Percentiles rank a stretch among this genome's conserved stretches.
Conservation (phyloP, 306 rosid species). For the Vigna hirtella region DNA sequence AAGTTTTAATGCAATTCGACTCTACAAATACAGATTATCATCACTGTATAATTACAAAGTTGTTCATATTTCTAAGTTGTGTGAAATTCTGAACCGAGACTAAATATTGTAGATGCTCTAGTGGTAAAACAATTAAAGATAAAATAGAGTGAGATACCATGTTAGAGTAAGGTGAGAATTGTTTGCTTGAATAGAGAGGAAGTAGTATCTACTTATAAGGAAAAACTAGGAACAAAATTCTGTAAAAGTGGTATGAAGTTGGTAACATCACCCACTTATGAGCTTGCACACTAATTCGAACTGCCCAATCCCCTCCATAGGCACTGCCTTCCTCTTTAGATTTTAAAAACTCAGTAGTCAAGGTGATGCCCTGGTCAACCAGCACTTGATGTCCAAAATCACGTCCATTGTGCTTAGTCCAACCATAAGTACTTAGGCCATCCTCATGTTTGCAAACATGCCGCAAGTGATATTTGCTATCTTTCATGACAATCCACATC, state of each 20-base stretch:
- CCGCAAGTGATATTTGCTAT: constrained; percentile 56
- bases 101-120: no score
- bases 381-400: constrained; percentile 82
- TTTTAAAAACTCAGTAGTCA: constrained; percentile 80
- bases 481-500: constrained; percentile 92
- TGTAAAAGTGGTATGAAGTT: constrained; percentile 1
- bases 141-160: no score
- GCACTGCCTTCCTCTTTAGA: constrained; percentile 77
- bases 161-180: no score
- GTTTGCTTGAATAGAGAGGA: neutral
- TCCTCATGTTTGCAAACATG: constrained; percentile 80
- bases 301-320: constrained; percentile 96
- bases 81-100: neutral
- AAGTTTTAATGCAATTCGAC: no score
- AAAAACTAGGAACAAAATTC: constrained; percentile 25
- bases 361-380: constrained; percentile 69
- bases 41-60: no score
- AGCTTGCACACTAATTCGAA: constrained; percentile 61
- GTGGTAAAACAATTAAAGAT: no score
- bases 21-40: no score
- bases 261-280: constrained; percentile 59
- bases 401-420: constrained; percentile 87
- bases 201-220: neutral
- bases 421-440: constrained; percentile 79
- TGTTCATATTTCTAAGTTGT: no score